Evolutionary conservation across 257 asterid genomes (phyloP).

Genomic region (Solanum medicagineum): DNA sequence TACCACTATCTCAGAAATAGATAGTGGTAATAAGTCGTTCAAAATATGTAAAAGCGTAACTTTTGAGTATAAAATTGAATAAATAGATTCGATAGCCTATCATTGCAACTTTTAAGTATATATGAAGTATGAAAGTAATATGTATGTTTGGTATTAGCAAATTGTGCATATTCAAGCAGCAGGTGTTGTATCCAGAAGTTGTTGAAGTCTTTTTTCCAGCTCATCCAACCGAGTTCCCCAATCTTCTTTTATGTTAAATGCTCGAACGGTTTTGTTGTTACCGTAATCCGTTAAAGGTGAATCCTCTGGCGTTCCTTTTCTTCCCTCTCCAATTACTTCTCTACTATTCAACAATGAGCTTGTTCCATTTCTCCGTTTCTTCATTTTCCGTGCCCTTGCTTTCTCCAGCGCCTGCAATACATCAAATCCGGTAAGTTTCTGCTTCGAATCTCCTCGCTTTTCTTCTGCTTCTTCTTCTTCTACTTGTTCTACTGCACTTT

Average conservation of each 20-base stretch:
- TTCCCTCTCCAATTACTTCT: neutral
- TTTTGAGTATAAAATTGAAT: too few relatives aligned
- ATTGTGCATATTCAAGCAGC: neutral
- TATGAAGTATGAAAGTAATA: too few relatives aligned
- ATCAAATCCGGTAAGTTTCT: slow-evolving; percentile 39
- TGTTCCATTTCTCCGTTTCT: slow-evolving; percentile 1
- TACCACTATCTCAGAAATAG: too few relatives aligned
- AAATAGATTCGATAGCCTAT: too few relatives aligned
- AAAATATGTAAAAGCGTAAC: too few relatives aligned
- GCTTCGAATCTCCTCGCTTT: neutral
- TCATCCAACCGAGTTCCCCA: slow-evolving; percentile 40
- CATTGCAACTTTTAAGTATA: too few relatives aligned
- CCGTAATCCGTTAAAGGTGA: neutral
- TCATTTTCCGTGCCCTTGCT: slow-evolving; percentile 25
- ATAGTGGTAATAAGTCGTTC: too few relatives aligned
- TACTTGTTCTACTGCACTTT: neutral
- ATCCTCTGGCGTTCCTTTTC: neutral
- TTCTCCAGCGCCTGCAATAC: slow-evolving; percentile 37
- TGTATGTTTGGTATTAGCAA: neutral
- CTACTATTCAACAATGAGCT: neutral
- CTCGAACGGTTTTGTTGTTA: neutral
- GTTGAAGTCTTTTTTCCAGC: slow-evolving; percentile 26
- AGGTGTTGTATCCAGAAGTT: slow-evolving; percentile 6
- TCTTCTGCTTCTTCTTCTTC: neutral
- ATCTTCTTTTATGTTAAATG: slow-evolving; percentile 27